These are phyloP conservation scores for Lactarius hatsudake DNA, from an alignment of 768 basidiomycete species.

Conservation along the genomic window DNA sequence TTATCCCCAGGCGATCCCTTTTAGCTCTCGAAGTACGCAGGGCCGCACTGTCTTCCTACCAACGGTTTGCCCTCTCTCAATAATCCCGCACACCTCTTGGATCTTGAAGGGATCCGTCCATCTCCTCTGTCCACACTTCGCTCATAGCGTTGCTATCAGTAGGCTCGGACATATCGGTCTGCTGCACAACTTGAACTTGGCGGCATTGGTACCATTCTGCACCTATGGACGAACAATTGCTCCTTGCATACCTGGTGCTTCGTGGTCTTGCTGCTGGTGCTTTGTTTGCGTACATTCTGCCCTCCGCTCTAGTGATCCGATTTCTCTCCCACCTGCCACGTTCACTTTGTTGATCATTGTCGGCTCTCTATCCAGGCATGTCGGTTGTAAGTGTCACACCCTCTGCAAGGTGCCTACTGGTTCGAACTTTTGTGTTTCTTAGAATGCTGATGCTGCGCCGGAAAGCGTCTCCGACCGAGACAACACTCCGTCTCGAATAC, in stretches of 20 bases:
- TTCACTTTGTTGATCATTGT: neutral
- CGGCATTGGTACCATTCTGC: too few relatives aligned
- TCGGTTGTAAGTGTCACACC: constrained; percentile 15
- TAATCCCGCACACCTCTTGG: too few relatives aligned
- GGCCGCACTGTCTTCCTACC: too few relatives aligned
- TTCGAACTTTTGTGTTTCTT: neutral
- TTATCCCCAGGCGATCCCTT: too few relatives aligned
- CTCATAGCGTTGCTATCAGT: too few relatives aligned
- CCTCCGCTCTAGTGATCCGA: constrained; percentile 18
- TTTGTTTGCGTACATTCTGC: constrained; percentile 21
- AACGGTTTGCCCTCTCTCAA: too few relatives aligned
- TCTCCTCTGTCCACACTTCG: too few relatives aligned
- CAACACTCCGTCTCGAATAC: constrained; percentile 3
- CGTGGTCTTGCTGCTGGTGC: neutral
- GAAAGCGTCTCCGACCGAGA: constrained; percentile 20
- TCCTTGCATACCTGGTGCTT: neutral
- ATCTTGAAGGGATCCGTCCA: too few relatives aligned
- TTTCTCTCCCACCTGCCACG: neutral
- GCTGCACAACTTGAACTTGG: too few relatives aligned
- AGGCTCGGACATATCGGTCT: too few relatives aligned
- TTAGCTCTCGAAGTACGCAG: too few relatives aligned
- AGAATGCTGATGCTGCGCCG: constrained; percentile 26
- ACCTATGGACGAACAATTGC: too few relatives aligned
- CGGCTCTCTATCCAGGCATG: constrained; percentile 11
- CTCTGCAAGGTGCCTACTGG: neutral